A percentile compares a stretch with the other conserved stretches of the same genome.
Evolutionary conservation across 2,329 filamentous ascomycete species (phyloP).

Genomic region (Fusarium graminum): DNA sequence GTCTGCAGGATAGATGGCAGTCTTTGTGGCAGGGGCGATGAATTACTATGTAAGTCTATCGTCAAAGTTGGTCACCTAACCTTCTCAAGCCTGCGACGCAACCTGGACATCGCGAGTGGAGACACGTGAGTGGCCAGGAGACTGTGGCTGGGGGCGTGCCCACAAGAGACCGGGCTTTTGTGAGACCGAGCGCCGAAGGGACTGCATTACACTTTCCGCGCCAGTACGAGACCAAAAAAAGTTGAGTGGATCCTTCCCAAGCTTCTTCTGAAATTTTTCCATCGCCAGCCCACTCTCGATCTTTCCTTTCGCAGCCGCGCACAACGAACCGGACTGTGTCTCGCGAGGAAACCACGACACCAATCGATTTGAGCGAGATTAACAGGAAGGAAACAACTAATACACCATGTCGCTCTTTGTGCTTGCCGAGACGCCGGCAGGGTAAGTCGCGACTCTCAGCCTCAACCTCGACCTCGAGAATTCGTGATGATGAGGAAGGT

Average conservation of each 20-base stretch:
- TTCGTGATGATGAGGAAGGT: conserved; percentile 27
- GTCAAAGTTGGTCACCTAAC: conserved; percentile 47
- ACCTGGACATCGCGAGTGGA: conserved; percentile 42
- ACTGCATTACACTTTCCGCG: conserved; percentile 49
- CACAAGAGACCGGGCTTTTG: conserved; percentile 40
- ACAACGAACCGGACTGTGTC: conserved; percentile 55
- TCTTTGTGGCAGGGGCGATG: conserved; percentile 33
- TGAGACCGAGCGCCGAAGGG: conserved; percentile 46
- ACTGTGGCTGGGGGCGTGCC: conserved; percentile 28
- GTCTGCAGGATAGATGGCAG: conserved; percentile 14
- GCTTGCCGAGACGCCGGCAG: conserved; percentile 91
- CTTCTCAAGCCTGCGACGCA: conserved; percentile 46
- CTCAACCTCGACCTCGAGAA: conserved; percentile 14
- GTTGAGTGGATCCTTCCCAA: conserved; percentile 54
- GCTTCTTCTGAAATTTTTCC: conserved; percentile 60
- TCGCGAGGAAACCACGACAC: conserved; percentile 53
- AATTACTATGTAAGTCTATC: conserved; percentile 33
- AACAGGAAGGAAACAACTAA: conserved; percentile 50
- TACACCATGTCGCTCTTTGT: conserved; percentile 88
- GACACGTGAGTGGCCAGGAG: conserved; percentile 50
- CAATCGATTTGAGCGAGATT: conserved; percentile 52
- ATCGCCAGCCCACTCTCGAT: conserved; percentile 52
- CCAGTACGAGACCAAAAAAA: conserved; percentile 54
- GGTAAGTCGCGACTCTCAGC: conserved; percentile 62
- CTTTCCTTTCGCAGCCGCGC: conserved; percentile 52